These are phyloP conservation scores for Aspergillus spinulosporus DNA, from an alignment of 2,329 filamentous ascomycete species.

Conservation along the genomic window DNA sequence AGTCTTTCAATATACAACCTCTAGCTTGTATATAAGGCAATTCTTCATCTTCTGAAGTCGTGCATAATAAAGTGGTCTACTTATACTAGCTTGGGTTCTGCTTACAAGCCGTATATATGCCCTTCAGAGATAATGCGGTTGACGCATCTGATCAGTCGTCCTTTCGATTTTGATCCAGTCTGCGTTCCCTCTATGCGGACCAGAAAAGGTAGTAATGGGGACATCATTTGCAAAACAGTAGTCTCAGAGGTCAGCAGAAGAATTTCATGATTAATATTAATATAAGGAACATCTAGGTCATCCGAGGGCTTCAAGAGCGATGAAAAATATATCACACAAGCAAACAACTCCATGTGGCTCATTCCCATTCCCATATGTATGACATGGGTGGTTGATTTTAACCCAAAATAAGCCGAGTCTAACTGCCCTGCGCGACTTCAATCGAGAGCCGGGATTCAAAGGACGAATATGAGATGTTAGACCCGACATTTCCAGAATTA, in stretches of 20 bases:
- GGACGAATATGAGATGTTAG: background rate
- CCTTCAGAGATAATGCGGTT: too few species aligned
- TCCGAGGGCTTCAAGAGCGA: conserved; percentile 14
- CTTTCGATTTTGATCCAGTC: too few species aligned
- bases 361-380: conserved; percentile 14
- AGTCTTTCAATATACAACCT: too few species aligned
- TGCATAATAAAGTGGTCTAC: too few species aligned
- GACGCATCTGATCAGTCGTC: too few species aligned
- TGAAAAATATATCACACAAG: conserved; percentile 1
- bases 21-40: too few species aligned
- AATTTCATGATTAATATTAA: conserved; percentile 26
- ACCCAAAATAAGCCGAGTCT: background rate
- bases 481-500: conserved; percentile 5
- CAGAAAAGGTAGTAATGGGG: too few species aligned
- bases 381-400: background rate
- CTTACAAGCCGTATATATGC: too few species aligned
- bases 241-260: background rate
- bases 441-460: background rate
- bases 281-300: conserved; percentile 25
- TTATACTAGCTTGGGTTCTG: too few species aligned
- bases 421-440: background rate
- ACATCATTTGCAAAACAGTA: too few species aligned
- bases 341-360: conserved; percentile 19
- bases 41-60: too few species aligned
- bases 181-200: too few species aligned